Evolutionary conservation across 345 rosid species (phyloP), one percentile per base, ranked within the genome.

Genomic region (Syzygium aqueum): DNA sequence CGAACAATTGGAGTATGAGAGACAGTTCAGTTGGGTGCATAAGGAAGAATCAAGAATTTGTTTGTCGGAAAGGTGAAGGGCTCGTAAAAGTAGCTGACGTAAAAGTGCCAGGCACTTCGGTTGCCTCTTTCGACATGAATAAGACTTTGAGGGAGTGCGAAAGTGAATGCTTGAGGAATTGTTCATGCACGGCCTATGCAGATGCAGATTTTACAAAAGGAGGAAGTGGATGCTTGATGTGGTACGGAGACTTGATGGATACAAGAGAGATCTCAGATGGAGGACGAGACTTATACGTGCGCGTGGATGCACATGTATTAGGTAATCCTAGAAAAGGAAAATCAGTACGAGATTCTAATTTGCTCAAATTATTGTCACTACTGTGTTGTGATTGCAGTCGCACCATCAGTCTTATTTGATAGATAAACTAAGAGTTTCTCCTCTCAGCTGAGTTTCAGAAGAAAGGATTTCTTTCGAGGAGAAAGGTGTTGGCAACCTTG

Each of bases 1-100:
- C 37, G 11, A 40, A 16, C 23, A 56, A 88, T 54, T 89, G 92
- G 94, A 30, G 50, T 21, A 37, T 87, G 84, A 46, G 88, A 43
- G 90, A 87, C 50, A 85, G 87, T 33, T 59, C 91, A 4, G 93
- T 51, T 33, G 91, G 92, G 11, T 92, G 92, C 77, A 87, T 88
- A 7, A 88, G 88, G 87, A 89, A 91, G 84, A 85, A 61, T 16
- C 84, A 52, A 33, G 84, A 46, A 23, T n/a, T 46, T 11, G 51
- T 27, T 14, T 89, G 87, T 23, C 16, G 13, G 8, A 27, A 84
- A 23, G 82, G 43, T 52, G 89, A 90, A 59, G 87, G 90, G 27
- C 89, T 90, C 28, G 22, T 80, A 56, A 86, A 84, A 82, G 50
- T 86, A 25, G 54, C 43, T 1, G 84, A 78, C 8, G 40, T 90